Base-by-base conservation (phyloP, 1,284 basidiomycete genomes). In the Sanguinoderma infundibulare region DNA sequence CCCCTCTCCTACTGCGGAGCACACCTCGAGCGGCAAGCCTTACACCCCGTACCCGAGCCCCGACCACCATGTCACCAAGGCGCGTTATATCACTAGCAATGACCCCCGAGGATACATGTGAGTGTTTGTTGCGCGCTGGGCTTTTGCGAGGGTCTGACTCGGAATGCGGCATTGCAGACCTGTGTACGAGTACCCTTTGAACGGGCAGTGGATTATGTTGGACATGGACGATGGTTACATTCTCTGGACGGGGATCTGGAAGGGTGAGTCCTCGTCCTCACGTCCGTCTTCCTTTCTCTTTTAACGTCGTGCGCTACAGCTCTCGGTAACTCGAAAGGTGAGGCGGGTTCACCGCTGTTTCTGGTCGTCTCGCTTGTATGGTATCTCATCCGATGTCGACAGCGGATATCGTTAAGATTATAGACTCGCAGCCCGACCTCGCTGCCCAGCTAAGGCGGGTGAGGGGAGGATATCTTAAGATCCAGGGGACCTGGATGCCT, bases 151-250 rank as follows among this genome's bases (percentile, higher is more conserved):
- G 3, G 15, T 83, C 55, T 5, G 14, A 22, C 32, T 20, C 32
- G 34, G 30, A 34, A 51, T 28, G n/a, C 53, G n/a, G n/a, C n/a
- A 39, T 57, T 30, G 4, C 69, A 93, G 91, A 62, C 91, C 92
- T 14, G 92, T 94, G 10, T 94, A 92, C 70, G 92, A 94, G 74
- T 94, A 94, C 69, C 92, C 91, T 3, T 79, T 94, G 60, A 92
- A 93, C 66, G 90, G 88, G 15, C 92, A 94, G 73, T 94, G 92
- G 91, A 92, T 94, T 70, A 94, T 94, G 92, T 92, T 94, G 85
- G 92, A 94, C 78, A 91, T 91, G 73, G 92, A 94, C 73, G 91
- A 94, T 72, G 92, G 91, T 3, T 94, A 93, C 72, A 88, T 94
- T 64, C 79, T 93, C 14, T 93, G 91, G 91, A 94, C 92, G 2